phyloP scores from a whole-genome alignment of 345 rosid species.

The Eucalyptus rudis region DNA sequence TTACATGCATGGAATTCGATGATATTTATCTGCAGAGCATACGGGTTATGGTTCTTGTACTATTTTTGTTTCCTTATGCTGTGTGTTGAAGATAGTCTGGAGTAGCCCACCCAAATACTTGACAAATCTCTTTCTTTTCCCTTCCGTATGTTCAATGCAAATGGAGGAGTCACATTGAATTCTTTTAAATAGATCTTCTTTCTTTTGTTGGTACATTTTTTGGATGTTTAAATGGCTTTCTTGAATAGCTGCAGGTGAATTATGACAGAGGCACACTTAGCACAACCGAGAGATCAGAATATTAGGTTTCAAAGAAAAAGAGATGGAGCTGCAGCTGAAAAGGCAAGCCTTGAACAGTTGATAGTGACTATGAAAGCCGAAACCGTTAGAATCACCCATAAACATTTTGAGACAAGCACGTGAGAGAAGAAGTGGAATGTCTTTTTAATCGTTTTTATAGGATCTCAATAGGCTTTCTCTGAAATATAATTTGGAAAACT shows the following conservation, averaged over 20 bases:
- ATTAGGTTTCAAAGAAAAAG: not conserved
- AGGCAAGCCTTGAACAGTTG: not conserved
- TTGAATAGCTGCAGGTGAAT: not conserved
- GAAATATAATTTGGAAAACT: not conserved
- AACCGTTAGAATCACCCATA: not conserved
- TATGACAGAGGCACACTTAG: not conserved
- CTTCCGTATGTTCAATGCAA: not conserved
- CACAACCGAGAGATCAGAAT: not conserved
- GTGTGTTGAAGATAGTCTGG: not conserved
- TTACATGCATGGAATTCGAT: not conserved
- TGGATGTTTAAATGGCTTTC: not conserved
- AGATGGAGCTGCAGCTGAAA: not conserved
- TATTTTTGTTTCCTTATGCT: not conserved
- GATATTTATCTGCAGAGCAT: not conserved
- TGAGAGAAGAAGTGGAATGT: not conserved
- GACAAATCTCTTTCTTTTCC: not conserved
- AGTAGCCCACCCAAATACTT: not conserved
- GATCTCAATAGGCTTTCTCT: not conserved
- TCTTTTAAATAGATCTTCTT: not conserved
- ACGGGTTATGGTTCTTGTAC: not conserved
- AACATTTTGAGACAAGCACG: not conserved
- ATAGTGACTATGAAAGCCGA: not conserved
- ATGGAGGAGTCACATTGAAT: not conserved
- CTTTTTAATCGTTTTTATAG: not conserved
- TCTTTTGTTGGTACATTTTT: not conserved